Evolutionary conservation across 2,329 filamentous ascomycete genomes (phyloP), one percentile per base, ranked within the genome.

Genomic region (Calonectria pseudoreteaudii): DNA sequence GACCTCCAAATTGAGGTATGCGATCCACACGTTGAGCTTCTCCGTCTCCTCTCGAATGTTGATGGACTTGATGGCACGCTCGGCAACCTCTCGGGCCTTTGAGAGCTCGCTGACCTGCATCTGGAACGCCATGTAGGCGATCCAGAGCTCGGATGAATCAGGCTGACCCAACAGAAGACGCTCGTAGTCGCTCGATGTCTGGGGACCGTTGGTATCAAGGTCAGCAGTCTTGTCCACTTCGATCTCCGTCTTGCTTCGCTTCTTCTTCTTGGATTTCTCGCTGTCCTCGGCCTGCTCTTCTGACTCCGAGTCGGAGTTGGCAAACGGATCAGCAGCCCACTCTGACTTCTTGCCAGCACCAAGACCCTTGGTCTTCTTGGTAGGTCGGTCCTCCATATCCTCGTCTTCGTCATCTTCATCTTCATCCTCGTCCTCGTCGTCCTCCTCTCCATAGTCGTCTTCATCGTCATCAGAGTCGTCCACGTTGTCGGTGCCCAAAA

Each of bases 121-220:
- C 85, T 98, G 95, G 90, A 98, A 98, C n/a, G 96, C 95, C 95
- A 99, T 98, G 86, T 99, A 99, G 77, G 95, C 91, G 69, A 98
- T 94, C 97, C 97, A 99, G 34, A 98, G 90, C 75, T 93, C 89
- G 0, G 96, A 97, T n/a, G 94, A 96, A 86, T 98, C 95, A 3
- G 97, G 95, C 83, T 98, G 94, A 70, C 95, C 95, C 28, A 99
- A 91, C 52, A 99, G 91, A 30, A 98, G 92, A 78, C 97, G 93
- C 86, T 99, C 97, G 84, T 95, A 99, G 85, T 99, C 97, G 75
- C 94, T 94, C 20, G 94, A 91, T 1, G 95, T 96, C 83, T 97
- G 95, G 2, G 97, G 97, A 0, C 96, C 96, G 79, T 96, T 92
- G 60, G 91, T 92, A 83, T 98, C 95, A 14, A 99, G 91, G 79